phyloP scores from a whole-genome alignment of 1,284 basidiomycete genomes.

The Trichosporon sp. region DNA sequence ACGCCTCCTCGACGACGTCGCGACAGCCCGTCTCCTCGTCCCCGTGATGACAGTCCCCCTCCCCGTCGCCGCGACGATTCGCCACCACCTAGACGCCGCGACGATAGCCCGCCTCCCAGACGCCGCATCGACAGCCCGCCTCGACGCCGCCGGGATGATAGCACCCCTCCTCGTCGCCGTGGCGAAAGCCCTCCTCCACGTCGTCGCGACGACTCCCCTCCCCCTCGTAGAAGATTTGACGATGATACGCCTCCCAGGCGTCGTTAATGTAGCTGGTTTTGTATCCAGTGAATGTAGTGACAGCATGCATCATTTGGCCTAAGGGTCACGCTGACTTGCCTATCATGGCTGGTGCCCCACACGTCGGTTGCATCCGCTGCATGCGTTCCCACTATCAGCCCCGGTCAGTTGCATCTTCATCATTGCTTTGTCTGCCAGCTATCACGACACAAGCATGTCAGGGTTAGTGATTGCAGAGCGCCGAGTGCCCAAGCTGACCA shows the following conservation, averaged over 20 bases:
- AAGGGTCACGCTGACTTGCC: background rate
- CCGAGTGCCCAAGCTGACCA: background rate
- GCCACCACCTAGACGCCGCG: constrained; percentile 17
- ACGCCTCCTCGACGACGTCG: constrained; percentile 21
- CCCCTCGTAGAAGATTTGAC: background rate
- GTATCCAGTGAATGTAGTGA: background rate
- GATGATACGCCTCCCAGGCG: background rate
- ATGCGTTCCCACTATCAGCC: background rate
- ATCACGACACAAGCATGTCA: constrained; percentile 11
- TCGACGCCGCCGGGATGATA: background rate
- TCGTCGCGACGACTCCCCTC: constrained; percentile 8
- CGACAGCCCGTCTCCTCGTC: constrained; percentile 18
- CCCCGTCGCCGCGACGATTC: constrained; percentile 10
- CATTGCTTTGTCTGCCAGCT: background rate
- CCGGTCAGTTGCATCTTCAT: background rate
- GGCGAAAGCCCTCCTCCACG: background rate
- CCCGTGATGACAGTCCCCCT: constrained; percentile 5
- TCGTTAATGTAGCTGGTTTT: background rate
- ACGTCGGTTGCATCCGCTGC: background rate
- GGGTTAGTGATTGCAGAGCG: constrained; percentile 8
- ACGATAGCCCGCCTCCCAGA: constrained; percentile 13
- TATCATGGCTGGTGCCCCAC: background rate
- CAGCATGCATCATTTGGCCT: background rate
- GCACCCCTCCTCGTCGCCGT: constrained; percentile 5
- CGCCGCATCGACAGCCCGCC: constrained; percentile 6